A percentile compares a stretch with the other conserved stretches of the same genome.
These are phyloP conservation scores for Picea engelmannii DNA, from an alignment of 83 land plant genomes.

Conservation along the genomic window DNA sequence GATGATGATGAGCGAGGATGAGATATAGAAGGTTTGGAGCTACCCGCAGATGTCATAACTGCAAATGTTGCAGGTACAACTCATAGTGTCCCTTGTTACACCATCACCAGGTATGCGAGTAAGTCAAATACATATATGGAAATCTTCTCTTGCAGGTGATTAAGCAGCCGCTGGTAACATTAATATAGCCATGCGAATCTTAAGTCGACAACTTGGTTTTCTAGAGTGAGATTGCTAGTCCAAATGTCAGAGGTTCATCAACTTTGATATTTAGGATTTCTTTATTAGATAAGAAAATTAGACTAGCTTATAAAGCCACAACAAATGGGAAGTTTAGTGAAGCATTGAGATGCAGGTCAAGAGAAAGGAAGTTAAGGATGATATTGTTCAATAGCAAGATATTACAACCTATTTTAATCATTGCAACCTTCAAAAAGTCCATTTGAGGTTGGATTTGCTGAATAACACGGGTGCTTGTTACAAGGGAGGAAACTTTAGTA, in stretches of 20 bases:
- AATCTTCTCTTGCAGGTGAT: conserved; percentile 67
- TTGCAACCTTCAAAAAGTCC: conserved; percentile 15
- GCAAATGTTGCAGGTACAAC: conserved; percentile 26
- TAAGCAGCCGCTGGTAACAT: conserved; percentile 75
- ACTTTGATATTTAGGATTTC: conserved; percentile 35
- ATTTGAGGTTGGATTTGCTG: conserved; percentile 53
- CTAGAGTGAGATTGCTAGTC: conserved; percentile 47
- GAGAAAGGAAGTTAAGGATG: conserved; percentile 18
- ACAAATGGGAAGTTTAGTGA: conserved; percentile 72
- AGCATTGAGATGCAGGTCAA: conserved; percentile 70
- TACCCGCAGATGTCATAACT: conserved; percentile 55
- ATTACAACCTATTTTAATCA: conserved; percentile 16
- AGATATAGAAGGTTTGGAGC: conserved; percentile 29
- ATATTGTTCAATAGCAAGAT: conserved; percentile 65
- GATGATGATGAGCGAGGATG: no score
- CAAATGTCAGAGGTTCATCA: conserved; percentile 32
- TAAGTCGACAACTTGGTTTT: conserved; percentile 56
- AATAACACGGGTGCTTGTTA: conserved; percentile 63
- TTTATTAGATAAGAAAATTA: conserved; percentile 53
- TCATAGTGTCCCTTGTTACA: conserved; percentile 36
- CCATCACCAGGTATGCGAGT: conserved; percentile 58
- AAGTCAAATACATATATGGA: conserved; percentile 55
- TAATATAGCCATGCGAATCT: conserved; percentile 23
- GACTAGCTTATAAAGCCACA: conserved; percentile 17
- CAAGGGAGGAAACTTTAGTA: no score